Base-by-base conservation (phyloP, 148 eudicot species). In the Tetragonia tetragonoides region DNA sequence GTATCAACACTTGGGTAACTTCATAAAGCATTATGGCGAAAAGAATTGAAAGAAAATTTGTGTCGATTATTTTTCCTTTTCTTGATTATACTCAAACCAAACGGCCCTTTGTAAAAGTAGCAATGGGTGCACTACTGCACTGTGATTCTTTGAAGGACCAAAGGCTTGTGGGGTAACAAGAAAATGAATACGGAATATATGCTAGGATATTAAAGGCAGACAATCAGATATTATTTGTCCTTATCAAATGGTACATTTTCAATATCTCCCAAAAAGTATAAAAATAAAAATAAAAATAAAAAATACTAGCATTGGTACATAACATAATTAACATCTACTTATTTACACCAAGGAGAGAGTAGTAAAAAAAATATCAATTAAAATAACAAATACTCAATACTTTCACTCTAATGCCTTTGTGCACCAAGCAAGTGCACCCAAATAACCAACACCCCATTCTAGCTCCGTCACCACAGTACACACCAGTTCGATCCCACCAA, bases 331-430 rank as follows among this genome's bases (percentile, higher is more conserved):
- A 21, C 41, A 70, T 49, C 38, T 37, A 72, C 75, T 53, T 72
- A 78, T 70, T 70, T 78, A 78, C 80, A 78, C 70, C 67, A 68
- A 49, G 44, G 41, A 54, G n/a, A 41, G 23, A 42, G 3, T 10
- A 28, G 8, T 18, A 42, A 62, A 74, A 80, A 57, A 80, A 18
- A 28, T 54, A 47, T 42, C 66, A 70, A 75, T 57, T 34, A 42
- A 66, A 65, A 5, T 41, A 40, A 17, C 18, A 46, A 15, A 40
- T 6, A 18, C 65, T 40, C 69, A 54, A 39, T 38, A n/a, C n/a
- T n/a, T n/a, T 24, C 38, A 47, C 42, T 51, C 59, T 7, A 53
- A 66, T 10, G 4, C 1, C 6, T n/a, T 23, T 28, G 4, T 34
- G 20, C 68, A 4, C 53, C 53, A 41, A n/a, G 14, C 71, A 68